Evolutionary conservation across 2,329 filamentous ascomycete genomes (phyloP).

Genomic region (Lanzia echinophila): DNA sequence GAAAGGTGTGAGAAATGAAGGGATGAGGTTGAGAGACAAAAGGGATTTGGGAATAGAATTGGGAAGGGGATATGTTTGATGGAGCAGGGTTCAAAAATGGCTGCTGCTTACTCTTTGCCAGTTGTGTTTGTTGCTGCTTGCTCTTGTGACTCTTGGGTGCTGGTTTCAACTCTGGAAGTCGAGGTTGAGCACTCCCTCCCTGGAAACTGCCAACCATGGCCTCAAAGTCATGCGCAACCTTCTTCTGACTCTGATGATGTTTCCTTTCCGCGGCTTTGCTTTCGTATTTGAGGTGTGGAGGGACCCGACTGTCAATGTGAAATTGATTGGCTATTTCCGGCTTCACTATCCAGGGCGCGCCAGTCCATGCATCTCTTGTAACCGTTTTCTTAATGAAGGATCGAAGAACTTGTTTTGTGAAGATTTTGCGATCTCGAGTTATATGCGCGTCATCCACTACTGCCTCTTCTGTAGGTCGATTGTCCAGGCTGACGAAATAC

Average conservation of each 20-base stretch:
- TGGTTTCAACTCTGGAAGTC: conserved; percentile 68
- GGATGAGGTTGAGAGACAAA: conserved; percentile 19
- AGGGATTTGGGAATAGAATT: conserved; percentile 16
- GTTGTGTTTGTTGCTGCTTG: conserved; percentile 43
- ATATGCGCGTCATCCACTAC: conserved; percentile 78
- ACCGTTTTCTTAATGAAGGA: conserved; percentile 94
- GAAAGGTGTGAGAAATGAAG: conserved; percentile 29
- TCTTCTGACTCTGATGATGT: conserved; percentile 60
- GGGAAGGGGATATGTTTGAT: conserved; percentile 12
- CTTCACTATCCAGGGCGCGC: conserved; percentile 95
- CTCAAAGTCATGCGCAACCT: conserved; percentile 26
- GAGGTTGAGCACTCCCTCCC: conserved; percentile 37
- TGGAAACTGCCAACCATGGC: conserved; percentile 31
- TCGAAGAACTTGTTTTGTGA: conserved; percentile 88
- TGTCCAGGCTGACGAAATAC: conserved; percentile 72
- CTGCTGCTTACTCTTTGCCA: conserved; percentile 35
- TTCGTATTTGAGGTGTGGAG: conserved; percentile 74
- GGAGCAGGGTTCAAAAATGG: conserved; percentile 30
- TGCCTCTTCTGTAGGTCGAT: conserved; percentile 62
- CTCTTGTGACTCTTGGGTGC: conserved; percentile 62
- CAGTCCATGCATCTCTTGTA: conserved; percentile 85
- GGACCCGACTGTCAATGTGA: conserved; percentile 81
- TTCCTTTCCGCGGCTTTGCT: conserved; percentile 73
- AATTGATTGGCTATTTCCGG: conserved; percentile 75
- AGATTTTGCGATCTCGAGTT: conserved; percentile 79